Evolutionary conservation across 805 yeast genomes (phyloP).

Genomic region (Suhomyces kilbournensis): DNA sequence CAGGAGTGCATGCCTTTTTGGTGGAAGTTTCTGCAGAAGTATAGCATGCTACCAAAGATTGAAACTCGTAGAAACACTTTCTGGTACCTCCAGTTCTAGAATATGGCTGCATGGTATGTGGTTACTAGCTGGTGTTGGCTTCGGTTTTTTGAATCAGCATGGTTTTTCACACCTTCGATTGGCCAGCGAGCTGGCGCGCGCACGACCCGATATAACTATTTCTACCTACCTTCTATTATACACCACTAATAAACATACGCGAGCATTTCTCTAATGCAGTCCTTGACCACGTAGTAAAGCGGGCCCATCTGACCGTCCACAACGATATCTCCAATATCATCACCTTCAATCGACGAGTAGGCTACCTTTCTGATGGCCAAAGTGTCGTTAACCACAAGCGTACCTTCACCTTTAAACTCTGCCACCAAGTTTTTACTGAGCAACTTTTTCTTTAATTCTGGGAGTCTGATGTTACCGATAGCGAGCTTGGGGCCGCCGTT

Average conservation of each 20-base stretch:
- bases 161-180: slow-evolving; percentile 2
- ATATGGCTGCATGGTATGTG: slow-evolving; percentile 40
- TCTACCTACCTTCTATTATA: neutral
- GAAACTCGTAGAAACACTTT: slow-evolving; percentile 47
- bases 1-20: slow-evolving; percentile 42
- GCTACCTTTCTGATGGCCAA: slow-evolving; percentile 71
- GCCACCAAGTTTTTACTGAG: slow-evolving; percentile 61
- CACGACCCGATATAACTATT: slow-evolving; percentile 5
- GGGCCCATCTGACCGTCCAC: slow-evolving; percentile 79
- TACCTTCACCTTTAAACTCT: slow-evolving; percentile 91
- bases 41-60: slow-evolving; percentile 42
- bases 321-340: slow-evolving; percentile 74
- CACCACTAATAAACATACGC: slow-evolving; percentile 54
- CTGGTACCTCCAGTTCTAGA: slow-evolving; percentile 48
- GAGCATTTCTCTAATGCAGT: slow-evolving; percentile 66
- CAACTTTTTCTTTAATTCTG: slow-evolving; percentile 70
- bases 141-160: slow-evolving; percentile 2
- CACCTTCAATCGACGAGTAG: slow-evolving; percentile 33
- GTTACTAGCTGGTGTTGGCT: neutral
- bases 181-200: slow-evolving; percentile 3
- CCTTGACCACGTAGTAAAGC: slow-evolving; percentile 75
- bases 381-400: slow-evolving; percentile 75
- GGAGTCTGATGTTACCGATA: slow-evolving; percentile 84
- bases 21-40: slow-evolving; percentile 43
- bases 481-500: slow-evolving; percentile 46